These are phyloP conservation scores for Detonula confervacea DNA, from an alignment of 352 stramenopile genomes.

Conservation along the genomic window DNA sequence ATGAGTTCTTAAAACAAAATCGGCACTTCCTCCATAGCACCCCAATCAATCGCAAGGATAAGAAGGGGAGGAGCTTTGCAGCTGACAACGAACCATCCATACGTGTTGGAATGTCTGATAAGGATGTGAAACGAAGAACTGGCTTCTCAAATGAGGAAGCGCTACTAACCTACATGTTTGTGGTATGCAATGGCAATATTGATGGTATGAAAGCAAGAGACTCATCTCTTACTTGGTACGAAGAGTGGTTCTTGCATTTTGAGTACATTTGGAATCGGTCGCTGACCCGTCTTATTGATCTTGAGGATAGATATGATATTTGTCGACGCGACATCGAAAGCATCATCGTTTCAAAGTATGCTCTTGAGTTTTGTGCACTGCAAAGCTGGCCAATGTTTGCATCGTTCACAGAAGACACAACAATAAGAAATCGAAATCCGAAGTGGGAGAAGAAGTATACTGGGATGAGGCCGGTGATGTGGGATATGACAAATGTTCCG, in stretches of 20 bases:
- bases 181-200: background rate
- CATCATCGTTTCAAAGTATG: background rate
- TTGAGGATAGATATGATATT: background rate
- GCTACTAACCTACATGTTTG: background rate
- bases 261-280: background rate
- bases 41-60: background rate
- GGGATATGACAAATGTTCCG: conserved; percentile 14
- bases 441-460: background rate
- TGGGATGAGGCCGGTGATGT: background rate
- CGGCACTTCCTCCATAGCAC: background rate
- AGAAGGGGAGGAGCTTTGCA: background rate
- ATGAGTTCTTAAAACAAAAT: background rate
- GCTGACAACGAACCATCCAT: background rate
- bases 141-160: background rate
- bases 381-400: no score
- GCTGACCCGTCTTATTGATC: background rate
- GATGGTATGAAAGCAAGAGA: background rate
- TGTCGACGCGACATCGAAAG: background rate
- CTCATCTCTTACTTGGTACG: background rate
- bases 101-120: background rate
- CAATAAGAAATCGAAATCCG: background rate
- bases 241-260: background rate
- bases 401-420: background rate
- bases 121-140: background rate
- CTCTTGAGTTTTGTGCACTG: background rate